These are phyloP conservation scores for Juglanconis sp. DNA, from an alignment of 2,329 filamentous ascomycete genomes.

Conservation along the genomic window DNA sequence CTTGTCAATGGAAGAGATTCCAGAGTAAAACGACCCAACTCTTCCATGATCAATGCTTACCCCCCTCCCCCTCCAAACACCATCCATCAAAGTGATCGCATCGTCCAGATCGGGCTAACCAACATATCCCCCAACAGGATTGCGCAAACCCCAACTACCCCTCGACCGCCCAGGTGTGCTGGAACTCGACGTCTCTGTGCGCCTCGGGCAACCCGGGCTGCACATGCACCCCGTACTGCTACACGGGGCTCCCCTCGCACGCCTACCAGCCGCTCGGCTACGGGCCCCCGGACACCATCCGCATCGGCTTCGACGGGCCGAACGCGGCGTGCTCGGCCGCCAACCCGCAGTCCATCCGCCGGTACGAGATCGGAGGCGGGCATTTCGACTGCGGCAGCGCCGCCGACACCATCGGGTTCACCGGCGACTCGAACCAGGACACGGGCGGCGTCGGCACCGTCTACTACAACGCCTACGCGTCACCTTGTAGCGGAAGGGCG, in stretches of 20 bases:
- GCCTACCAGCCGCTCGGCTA: constrained; percentile 8
- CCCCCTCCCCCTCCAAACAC: no score
- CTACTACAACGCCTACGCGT: neutral
- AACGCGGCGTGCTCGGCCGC: neutral
- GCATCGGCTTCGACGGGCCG: neutral
- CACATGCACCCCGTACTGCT: constrained; percentile 3
- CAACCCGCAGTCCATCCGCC: neutral
- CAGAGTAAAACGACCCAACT: no score
- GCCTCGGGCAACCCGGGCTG: neutral
- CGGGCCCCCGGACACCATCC: constrained; percentile 8
- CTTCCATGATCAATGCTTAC: neutral
- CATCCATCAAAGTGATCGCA: no score
- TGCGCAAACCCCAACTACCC: constrained; percentile 10
- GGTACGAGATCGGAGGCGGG: constrained; percentile 8
- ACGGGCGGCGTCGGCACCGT: neutral
- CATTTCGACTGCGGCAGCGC: constrained; percentile 7
- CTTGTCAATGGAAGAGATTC: no score
- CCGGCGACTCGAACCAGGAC: constrained; percentile 11
- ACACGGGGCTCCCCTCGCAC: neutral
- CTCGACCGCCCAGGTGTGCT: constrained; percentile 6
- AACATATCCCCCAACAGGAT: neutral
- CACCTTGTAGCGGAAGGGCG: neutral
- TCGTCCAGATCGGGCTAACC: neutral
- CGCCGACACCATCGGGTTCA: constrained; percentile 3
- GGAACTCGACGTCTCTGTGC: constrained; percentile 1